Percentiles rank a stretch among this genome's conserved stretches.
Conservation (phyloP, 2,329 filamentous ascomycete species). For the Ascocoryne sarcoides region DNA sequence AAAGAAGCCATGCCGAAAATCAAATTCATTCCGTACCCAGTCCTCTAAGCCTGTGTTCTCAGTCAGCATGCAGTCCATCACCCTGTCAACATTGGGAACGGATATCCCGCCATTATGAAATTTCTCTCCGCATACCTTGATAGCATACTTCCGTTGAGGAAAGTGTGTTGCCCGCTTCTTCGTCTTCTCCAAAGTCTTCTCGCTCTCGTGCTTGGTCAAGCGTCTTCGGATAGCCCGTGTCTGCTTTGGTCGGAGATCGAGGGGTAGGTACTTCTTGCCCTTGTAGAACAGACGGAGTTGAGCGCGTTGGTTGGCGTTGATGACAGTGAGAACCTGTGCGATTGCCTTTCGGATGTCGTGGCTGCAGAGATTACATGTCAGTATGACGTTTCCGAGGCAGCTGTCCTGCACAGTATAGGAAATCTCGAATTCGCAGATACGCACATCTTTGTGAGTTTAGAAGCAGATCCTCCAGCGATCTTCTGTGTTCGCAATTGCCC, state of each 20-base stretch:
- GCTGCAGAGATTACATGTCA: conserved; percentile 40
- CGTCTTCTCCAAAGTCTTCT: conserved; percentile 80
- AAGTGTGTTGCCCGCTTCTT: conserved; percentile 96
- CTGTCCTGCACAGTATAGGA: no score
- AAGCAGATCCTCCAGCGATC: conserved; percentile 83
- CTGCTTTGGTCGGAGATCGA: conserved; percentile 97
- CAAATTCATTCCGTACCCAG: conserved; percentile 15
- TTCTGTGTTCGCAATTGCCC: conserved; percentile 97
- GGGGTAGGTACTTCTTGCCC: conserved; percentile 98
- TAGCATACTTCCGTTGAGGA: conserved; percentile 96
- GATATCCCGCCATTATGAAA: background rate
- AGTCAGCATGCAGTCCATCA: conserved; percentile 10
- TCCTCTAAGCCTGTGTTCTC: conserved; percentile 23
- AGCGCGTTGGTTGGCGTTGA: conserved; percentile 98
- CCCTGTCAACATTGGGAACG: background rate
- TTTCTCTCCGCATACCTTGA: conserved; percentile 57
- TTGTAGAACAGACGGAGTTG: conserved; percentile 99
- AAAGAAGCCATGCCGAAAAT: conserved; percentile 24
- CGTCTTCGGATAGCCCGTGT: conserved; percentile 96
- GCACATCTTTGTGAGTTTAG: conserved; percentile 98
- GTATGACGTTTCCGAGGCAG: conserved; percentile 6
- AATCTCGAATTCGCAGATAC: conserved; percentile 32
- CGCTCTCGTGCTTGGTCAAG: conserved; percentile 84
- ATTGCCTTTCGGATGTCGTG: conserved; percentile 99
- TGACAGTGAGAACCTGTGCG: conserved; percentile 96